Conservation (phyloP, 306 rosid species). For the Cyclanthera cordifolia region DNA sequence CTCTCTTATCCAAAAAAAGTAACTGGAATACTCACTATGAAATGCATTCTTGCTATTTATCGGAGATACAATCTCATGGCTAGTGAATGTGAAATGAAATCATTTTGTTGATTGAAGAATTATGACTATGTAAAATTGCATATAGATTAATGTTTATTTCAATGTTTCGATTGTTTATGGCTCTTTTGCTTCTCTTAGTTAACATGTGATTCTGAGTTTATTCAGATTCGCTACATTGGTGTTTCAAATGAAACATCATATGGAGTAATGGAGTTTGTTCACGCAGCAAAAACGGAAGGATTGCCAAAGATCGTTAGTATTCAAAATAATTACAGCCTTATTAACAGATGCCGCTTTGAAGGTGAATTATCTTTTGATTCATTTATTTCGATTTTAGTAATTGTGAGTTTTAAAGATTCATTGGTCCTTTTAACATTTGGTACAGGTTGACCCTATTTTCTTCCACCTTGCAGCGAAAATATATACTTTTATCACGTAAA, state of each 20-base stretch:
- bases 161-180: not conserved
- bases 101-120: not conserved
- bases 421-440: not conserved
- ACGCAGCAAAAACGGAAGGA: constrained; percentile 69
- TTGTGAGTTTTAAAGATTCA: not conserved
- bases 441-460: not conserved
- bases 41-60: not conserved
- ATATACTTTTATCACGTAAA: not conserved
- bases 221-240: constrained; percentile 73
- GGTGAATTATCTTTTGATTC: constrained; percentile 21
- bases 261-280: constrained; percentile 90
- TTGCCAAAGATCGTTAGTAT: constrained; percentile 88
- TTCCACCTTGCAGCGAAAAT: not conserved
- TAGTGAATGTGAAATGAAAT: not conserved
- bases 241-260: constrained; percentile 93
- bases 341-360: constrained; percentile 57
- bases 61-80: not conserved
- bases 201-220: constrained; percentile 4
- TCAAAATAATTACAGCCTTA: constrained; percentile 72
- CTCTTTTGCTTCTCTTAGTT: not conserved
- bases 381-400: not conserved
- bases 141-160: not conserved
- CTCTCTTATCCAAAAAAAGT: no score
- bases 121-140: not conserved
- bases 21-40: not conserved